Percentiles rank a stretch among this genome's conserved stretches.
Evolutionary conservation across 495 filamentous ascomycete species (phyloP).

Genomic region (Opeltia flavorubescens): DNA sequence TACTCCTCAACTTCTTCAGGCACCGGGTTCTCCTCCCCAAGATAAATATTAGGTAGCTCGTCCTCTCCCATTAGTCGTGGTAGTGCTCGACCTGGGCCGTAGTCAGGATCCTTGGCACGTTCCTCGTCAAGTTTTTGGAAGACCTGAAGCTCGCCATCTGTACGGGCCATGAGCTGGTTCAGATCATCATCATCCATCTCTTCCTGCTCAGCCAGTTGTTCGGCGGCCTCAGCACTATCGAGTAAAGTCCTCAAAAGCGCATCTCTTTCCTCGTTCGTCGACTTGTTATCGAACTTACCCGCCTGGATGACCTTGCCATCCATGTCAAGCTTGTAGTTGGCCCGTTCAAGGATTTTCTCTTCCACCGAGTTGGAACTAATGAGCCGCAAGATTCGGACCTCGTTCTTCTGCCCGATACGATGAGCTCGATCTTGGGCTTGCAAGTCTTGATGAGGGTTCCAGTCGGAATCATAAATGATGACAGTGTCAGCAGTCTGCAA

Average conservation of each 20-base stretch:
- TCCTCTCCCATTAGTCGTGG: slow-evolving; percentile 76
- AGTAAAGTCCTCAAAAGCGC: slow-evolving; percentile 84
- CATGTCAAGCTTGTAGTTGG: slow-evolving; percentile 96
- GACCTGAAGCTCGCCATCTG: slow-evolving; percentile 49
- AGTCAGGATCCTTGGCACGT: slow-evolving; percentile 43
- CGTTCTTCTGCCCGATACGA: slow-evolving; percentile 99
- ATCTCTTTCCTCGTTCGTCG: slow-evolving; percentile 94
- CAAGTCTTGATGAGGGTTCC: slow-evolving; percentile 98
- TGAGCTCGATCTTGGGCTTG: slow-evolving; percentile 99
- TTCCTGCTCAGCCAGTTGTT: slow-evolving; percentile 65
- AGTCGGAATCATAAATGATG: slow-evolving; percentile 98
- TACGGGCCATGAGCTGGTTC: slow-evolving; percentile 74
- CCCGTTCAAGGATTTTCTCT: slow-evolving; percentile 95
- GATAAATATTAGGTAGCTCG: slow-evolving; percentile 87
- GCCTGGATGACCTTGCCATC: slow-evolving; percentile 99
- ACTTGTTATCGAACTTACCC: slow-evolving; percentile 98
- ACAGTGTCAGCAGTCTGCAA: slow-evolving; percentile 96
- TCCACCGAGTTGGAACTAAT: slow-evolving; percentile 96
- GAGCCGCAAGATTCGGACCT: slow-evolving; percentile 86
- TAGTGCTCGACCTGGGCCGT: slow-evolving; percentile 51
- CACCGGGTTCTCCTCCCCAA: slow-evolving; percentile 74
- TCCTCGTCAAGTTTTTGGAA: slow-evolving; percentile 75
- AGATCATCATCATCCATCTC: slow-evolving; percentile 97
- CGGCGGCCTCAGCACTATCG: slow-evolving; percentile 77
- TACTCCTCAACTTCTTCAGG: slow-evolving; percentile 59